These are phyloP conservation scores for Tardiomyces blankii DNA, from an alignment of 1,139 yeast genomes.

Conservation along the genomic window DNA sequence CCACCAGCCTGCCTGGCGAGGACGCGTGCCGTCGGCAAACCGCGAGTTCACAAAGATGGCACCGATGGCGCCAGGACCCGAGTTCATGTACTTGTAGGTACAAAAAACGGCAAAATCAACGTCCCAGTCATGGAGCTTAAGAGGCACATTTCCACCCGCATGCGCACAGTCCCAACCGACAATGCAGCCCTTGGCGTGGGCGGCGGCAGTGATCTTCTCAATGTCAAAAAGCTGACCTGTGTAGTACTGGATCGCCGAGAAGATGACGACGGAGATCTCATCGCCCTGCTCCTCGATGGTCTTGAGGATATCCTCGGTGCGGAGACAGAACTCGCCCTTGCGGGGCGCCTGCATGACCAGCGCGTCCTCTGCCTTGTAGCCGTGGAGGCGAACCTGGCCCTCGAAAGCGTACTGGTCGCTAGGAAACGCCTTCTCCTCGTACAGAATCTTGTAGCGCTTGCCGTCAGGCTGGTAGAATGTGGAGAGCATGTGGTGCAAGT, in stretches of 20 bases:
- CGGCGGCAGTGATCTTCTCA: constrained; percentile 48
- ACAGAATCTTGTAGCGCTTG: constrained; percentile 54
- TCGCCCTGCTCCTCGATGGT: constrained; percentile 49
- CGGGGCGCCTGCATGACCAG: constrained; percentile 55
- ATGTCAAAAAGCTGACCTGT: constrained; percentile 85
- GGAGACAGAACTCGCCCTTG: constrained; percentile 41
- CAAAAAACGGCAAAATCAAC: constrained; percentile 96
- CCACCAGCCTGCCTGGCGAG: constrained; percentile 96
- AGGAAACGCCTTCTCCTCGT: constrained; percentile 84
- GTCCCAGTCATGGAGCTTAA: constrained; percentile 72
- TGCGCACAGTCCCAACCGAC: constrained; percentile 98
- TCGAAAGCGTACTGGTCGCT: constrained; percentile 82
- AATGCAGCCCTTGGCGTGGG: constrained; percentile 41
- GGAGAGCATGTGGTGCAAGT: constrained; percentile 61
- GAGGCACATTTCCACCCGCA: constrained; percentile 78
- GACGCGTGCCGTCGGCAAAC: constrained; percentile 33
- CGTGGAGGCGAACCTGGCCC: constrained; percentile 59
- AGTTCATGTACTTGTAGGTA: constrained; percentile 77
- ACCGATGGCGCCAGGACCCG: constrained; percentile 91
- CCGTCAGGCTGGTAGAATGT: constrained; percentile 64
- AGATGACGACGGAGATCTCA: constrained; percentile 59
- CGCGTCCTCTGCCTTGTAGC: constrained; percentile 44
- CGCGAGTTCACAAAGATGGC: constrained; percentile 65
- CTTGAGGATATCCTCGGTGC: constrained; percentile 51
- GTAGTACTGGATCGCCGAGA: constrained; percentile 87